Conservation (phyloP, 495 filamentous ascomycete genomes). For the Penicillium odoratum region DNA sequence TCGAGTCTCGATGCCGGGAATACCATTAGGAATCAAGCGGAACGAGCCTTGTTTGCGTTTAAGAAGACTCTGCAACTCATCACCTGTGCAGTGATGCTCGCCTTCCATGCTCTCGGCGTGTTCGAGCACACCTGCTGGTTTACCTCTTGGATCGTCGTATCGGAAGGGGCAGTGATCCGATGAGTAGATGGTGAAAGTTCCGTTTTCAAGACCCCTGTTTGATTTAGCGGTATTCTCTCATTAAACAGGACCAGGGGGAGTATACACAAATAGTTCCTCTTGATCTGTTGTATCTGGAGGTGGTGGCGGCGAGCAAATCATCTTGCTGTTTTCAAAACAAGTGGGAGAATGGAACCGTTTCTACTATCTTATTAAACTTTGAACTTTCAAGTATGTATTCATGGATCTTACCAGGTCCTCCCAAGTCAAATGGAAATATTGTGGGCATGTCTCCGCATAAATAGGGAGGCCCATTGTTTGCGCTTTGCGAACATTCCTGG, state of each 20-base stretch:
- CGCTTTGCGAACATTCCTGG: conserved; percentile 16
- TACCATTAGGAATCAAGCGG: conserved; percentile 49
- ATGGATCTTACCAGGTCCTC: conserved; percentile 19
- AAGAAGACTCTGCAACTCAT: conserved; percentile 6
- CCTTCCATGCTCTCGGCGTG: conserved; percentile 12
- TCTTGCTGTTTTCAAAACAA: conserved; percentile 17
- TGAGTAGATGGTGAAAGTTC: conserved; percentile 52
- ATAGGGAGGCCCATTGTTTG: conserved; percentile 37
- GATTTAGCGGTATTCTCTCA: neutral
- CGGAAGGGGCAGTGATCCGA: conserved; percentile 58
- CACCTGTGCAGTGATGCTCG: conserved; percentile 3
- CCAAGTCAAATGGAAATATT: conserved; percentile 37
- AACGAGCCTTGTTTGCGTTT: conserved; percentile 33
- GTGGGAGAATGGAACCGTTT: conserved; percentile 18
- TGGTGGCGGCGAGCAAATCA: conserved; percentile 46
- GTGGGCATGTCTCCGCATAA: conserved; percentile 41
- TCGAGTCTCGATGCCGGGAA: conserved; percentile 62
- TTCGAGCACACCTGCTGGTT: conserved; percentile 17
- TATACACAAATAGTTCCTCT: conserved; percentile 31
- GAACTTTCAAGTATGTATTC: neutral
- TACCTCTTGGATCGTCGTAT: conserved; percentile 41
- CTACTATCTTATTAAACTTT: neutral
- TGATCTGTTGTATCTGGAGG: conserved; percentile 31
- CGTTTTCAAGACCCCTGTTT: conserved; percentile 34
- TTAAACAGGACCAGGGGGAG: too few species aligned